Conservation (phyloP, 169 alveolate genomes). For the Theileria parva region DNA sequence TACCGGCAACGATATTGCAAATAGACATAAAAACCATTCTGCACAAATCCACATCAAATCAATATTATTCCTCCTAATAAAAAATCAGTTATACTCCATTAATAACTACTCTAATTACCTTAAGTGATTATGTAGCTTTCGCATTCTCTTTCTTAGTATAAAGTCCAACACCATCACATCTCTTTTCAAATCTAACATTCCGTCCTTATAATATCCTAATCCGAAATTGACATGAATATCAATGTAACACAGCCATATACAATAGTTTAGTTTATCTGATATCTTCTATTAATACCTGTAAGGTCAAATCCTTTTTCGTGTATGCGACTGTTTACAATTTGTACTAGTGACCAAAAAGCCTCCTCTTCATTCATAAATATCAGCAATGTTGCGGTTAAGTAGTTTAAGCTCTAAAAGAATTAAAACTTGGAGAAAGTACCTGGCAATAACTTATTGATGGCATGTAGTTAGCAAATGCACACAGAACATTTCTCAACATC, state of each 20-base stretch:
- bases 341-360: conserved; percentile 85
- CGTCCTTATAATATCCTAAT: conserved; percentile 78
- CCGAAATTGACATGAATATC: not conserved
- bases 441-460: conserved; percentile 84
- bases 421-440: conserved; percentile 14
- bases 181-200: conserved; percentile 78
- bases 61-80: conserved; percentile 71
- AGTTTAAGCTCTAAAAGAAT: conserved; percentile 74
- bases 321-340: conserved; percentile 75
- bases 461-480: conserved; percentile 81
- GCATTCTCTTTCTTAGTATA: conserved; percentile 67
- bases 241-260: not conserved
- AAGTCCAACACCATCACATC: conserved; percentile 80
- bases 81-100: not conserved
- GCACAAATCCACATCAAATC: conserved; percentile 82
- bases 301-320: conserved; percentile 74
- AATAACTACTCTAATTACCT: conserved; percentile 54
- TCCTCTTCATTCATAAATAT: conserved; percentile 79
- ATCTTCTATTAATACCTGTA: conserved; percentile 55
- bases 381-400: conserved; percentile 80
- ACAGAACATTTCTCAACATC: conserved; percentile 76
- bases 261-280: not conserved
- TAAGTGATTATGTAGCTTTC: conserved; percentile 67
- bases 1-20: conserved; percentile 78
- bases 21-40: conserved; percentile 84